Evolutionary conservation across 106 monocot species (phyloP), one percentile per base, ranked within the genome.

Genomic region (Apostasia shenzhenica): DNA sequence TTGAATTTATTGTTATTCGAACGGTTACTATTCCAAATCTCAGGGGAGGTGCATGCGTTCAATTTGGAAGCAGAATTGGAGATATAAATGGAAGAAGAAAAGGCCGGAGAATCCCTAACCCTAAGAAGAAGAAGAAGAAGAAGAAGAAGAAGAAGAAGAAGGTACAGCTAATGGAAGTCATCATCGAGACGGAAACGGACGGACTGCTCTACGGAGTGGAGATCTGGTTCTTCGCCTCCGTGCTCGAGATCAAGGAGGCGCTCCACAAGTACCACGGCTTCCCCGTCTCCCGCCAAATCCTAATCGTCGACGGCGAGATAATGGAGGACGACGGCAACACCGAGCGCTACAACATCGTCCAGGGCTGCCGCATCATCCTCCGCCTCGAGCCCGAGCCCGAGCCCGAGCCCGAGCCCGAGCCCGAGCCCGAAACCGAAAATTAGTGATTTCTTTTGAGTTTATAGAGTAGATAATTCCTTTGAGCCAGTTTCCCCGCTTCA

Each of bases 261-360:
- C 55, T 74, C 11, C 48, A 66, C 0, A 74, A 67, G 8, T 38
- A 41, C 6, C 49, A 74, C 14, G 74, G 67, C 14, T 58, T 55
- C 57, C 74, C 74, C 10, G 48, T 67, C 39, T 14, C 77, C 48
- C 62, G 14, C 59, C 82, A 82, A 70, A 73, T 55, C 9, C 59
- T 82, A 41, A 5, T 66, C 69, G 55, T 69, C 70, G 52, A 69
- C 13, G 63, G 39, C 54, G 45, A 61, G 6, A 57, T 50, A 39
- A 5, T 75, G 68, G 70, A 48, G 41, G 70, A 74, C 52, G 66
- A 57, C 2, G 50, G 59, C 40, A 69, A 73, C 61, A 63, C 68
- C 9, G 74, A 70, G 39, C 37, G 48, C 63, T 70, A 75, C 51
- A 39, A 26, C 11, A 42, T 80, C 61, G 38, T 75, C 40, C 38